A percentile compares a stretch with the other conserved stretches of the same genome.
phyloP scores from a whole-genome alignment of 1,284 basidiomycete genomes.

The Trichosporon ovoides region DNA sequence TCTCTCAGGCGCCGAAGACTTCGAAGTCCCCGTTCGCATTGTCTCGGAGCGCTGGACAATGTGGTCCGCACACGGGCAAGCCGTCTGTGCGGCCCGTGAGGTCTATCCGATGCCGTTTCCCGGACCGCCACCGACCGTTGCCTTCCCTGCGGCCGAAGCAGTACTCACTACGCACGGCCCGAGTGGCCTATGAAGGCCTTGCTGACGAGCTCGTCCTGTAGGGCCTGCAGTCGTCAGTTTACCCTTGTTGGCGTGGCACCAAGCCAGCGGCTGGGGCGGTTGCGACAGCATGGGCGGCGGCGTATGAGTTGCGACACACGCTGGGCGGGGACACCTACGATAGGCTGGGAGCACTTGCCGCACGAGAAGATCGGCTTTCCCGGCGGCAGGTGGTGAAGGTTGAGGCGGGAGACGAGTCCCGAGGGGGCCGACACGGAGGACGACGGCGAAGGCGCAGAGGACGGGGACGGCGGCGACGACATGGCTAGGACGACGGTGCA shows the following conservation, averaged over 20 bases:
- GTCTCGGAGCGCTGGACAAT: no score
- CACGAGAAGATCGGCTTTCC: constrained; percentile 41
- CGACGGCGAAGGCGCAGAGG: not conserved
- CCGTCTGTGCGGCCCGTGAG: not conserved
- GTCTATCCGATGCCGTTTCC: not conserved
- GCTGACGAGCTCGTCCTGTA: constrained; percentile 48
- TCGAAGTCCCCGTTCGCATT: no score
- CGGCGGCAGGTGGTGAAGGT: constrained; percentile 38
- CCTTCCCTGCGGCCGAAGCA: not conserved
- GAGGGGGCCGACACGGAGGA: not conserved
- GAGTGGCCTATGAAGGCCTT: constrained; percentile 47
- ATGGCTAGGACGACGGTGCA: not conserved
- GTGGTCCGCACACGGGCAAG: no score
- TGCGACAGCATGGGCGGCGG: not conserved
- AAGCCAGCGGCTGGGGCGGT: not conserved
- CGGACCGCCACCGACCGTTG: not conserved
- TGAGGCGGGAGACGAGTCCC: constrained; percentile 17
- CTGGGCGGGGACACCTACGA: not conserved
- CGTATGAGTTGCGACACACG: not conserved
- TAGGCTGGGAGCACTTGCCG: constrained; percentile 27
- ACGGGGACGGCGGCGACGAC: not conserved
- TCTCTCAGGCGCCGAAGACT: no score
- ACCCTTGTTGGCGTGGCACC: not conserved
- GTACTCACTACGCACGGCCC: constrained; percentile 45
- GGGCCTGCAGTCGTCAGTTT: constrained; percentile 29